These are phyloP conservation scores for Salisapilia sapeloensis DNA, from an alignment of 352 stramenopile genomes.

Conservation along the genomic window DNA sequence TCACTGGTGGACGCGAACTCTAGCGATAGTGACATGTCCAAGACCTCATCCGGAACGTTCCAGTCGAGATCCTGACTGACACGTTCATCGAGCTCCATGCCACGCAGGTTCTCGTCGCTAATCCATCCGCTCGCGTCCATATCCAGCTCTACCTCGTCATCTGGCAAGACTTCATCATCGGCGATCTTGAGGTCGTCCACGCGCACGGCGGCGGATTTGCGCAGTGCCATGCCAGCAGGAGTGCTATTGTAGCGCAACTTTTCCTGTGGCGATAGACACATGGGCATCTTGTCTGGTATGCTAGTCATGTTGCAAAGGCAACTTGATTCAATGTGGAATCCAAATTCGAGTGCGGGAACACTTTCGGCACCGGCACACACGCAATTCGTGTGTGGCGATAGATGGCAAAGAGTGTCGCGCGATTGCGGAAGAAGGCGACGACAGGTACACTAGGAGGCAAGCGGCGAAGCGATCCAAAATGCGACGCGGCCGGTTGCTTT, in stretches of 20 bases:
- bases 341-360: too few relatives aligned
- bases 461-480: too few relatives aligned
- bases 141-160: conserved; percentile 8
- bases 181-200: conserved; percentile 4
- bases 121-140: conserved; percentile 42
- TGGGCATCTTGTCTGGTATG: conserved; percentile 29
- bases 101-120: conserved; percentile 60
- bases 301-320: conserved; percentile 13
- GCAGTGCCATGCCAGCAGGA: conserved; percentile 2
- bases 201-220: conserved; percentile 1
- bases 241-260: too few relatives aligned
- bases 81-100: conserved; percentile 55
- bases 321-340: too few relatives aligned
- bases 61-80: conserved; percentile 75
- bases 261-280: conserved; percentile 52
- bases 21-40: conserved; percentile 34
- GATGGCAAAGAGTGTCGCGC: too few relatives aligned
- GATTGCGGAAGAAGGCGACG: too few relatives aligned
- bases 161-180: conserved; percentile 4
- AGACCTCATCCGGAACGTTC: conserved; percentile 50
- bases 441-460: too few relatives aligned
- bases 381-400: too few relatives aligned
- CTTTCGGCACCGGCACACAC: too few relatives aligned
- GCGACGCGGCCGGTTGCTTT: too few relatives aligned
- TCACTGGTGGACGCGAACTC: conserved; percentile 15